These are phyloP conservation scores for Pseudonitzschia pungens DNA, from an alignment of 108 stramenopile genomes.

Conservation along the genomic window DNA sequence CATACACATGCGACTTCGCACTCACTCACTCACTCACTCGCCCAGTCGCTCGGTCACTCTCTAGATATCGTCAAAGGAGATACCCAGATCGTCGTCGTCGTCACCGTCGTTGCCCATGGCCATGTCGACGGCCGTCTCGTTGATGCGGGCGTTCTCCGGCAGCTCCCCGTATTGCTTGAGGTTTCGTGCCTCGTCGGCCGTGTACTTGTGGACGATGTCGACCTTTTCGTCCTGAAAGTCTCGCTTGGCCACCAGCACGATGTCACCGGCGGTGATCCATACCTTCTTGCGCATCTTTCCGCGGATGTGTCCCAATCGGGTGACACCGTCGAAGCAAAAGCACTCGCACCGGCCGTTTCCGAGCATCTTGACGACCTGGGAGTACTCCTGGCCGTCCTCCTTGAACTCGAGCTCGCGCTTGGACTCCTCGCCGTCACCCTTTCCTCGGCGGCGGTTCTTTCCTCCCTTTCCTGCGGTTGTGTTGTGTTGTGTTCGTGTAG, in stretches of 20 bases:
- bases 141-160: constrained; percentile 97
- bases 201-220: constrained; percentile 98
- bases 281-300: constrained; percentile 99
- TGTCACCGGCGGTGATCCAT: constrained; percentile 97
- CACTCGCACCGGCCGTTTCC: constrained; percentile 98
- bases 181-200: constrained; percentile 99
- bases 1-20: too few relatives aligned
- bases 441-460: constrained; percentile 98
- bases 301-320: constrained; percentile 97
- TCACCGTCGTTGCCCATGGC: constrained; percentile 95
- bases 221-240: constrained; percentile 99
- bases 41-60: too few relatives aligned
- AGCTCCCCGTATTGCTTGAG: constrained; percentile 99
- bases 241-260: constrained; percentile 95
- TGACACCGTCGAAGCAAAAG: constrained; percentile 98
- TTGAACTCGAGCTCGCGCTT: constrained; percentile 99
- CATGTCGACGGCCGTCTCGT: constrained; percentile 98
- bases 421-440: constrained; percentile 98
- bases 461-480: constrained; percentile 92
- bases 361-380: constrained; percentile 97
- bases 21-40: too few relatives aligned
- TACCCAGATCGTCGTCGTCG: constrained; percentile 79
- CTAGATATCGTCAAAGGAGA: constrained; percentile 95
- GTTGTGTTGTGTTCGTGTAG: neutral
- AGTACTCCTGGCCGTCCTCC: constrained; percentile 93